Conservation (phyloP, 495 filamentous ascomycete species). For the Penicillium daleae region DNA sequence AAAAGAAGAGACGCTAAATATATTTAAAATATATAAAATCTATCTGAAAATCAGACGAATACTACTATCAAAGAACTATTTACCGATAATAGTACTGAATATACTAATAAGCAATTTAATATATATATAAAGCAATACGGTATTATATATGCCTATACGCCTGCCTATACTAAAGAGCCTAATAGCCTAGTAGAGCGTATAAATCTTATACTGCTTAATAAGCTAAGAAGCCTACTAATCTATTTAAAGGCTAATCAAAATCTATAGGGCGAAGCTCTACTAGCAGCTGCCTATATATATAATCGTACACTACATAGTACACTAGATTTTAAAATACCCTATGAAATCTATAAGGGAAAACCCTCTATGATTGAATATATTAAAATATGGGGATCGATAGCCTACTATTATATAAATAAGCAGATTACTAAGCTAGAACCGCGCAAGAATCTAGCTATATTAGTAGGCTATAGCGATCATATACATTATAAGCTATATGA, state of each 20-base stretch:
- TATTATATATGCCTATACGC: not conserved
- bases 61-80: not conserved
- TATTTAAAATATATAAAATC: not conserved
- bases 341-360: not conserved
- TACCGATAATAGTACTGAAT: not conserved
- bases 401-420: not conserved
- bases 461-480: constrained; percentile 1
- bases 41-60: not conserved
- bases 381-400: not conserved
- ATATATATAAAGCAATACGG: not conserved
- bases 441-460: not conserved
- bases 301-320: not conserved
- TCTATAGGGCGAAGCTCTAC: not conserved
- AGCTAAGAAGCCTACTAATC: not conserved
- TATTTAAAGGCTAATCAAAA: not conserved
- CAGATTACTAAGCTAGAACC: not conserved
- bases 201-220: not conserved
- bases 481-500: not conserved
- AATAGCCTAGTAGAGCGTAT: not conserved
- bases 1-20: not conserved
- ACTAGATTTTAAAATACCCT: not conserved
- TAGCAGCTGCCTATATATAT: not conserved
- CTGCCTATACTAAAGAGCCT: not conserved
- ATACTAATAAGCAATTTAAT: not conserved
- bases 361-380: not conserved